Base-by-base conservation (phyloP, 495 filamentous ascomycete species). In the Trichoderma erinaceum region DNA sequence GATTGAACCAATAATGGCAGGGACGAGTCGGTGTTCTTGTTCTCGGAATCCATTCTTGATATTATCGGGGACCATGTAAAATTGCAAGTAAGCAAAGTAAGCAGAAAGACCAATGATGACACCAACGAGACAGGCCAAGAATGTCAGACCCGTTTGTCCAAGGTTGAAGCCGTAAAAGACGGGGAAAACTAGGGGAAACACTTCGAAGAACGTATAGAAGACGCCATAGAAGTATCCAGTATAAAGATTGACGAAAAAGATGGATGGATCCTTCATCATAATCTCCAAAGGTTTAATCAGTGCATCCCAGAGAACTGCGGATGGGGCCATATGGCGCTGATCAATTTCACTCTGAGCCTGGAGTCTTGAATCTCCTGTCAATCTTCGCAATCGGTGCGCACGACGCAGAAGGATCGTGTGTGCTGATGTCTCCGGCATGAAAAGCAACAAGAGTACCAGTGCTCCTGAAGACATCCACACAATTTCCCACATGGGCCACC, bases 11-110 rank as follows among this genome's bases (percentile, higher is more conserved):
- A 56, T 56, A n/a, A 56, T 56, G 8, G 50, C 50, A 21, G 50
- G 50, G n/a, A 56, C 50, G 16, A 56, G 50, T 56, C 50, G 50
- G 21, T 56, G 50, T n/a, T 56, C 50, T 56, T 56, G 50, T 23
- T 25, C 50, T 11, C 50, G 1, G 50, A 56, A 25, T 3, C 50
- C 50, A 25, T 23, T 4, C 50, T 56, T 56, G n/a, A 56, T 56
- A 7, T 56, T 56, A 25, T 56, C 50, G 10, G 50, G 50, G 4
- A 56, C n/a, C 50, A 56, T 56, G 21, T 56, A 56, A 7, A 56
- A 56, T 12, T 56, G 50, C 18, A 56, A n/a, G 21, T 56, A 56
- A n/a, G 50, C 50, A 25, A 56, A 56, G n/a, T 56, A 56, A 3
- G 50, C 50, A 23, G n/a, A 21, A 21, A 56, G 50, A 25, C 50